Percentiles rank a stretch among this genome's conserved stretches.
Conservation (phyloP, 257 asterid species). For the Nicotiana tabacum region DNA sequence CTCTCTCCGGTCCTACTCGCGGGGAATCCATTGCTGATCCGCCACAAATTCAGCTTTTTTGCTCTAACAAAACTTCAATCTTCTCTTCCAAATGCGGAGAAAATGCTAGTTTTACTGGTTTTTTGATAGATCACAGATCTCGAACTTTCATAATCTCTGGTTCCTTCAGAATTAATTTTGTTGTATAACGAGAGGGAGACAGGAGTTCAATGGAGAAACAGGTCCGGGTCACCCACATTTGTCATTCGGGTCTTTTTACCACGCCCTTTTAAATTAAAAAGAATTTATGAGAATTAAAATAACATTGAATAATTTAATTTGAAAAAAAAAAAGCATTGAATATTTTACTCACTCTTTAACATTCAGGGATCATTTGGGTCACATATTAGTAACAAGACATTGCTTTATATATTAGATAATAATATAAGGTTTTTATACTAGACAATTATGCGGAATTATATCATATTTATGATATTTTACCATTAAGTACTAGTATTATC, state of each 20-base stretch:
- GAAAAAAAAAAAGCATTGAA: too few species aligned
- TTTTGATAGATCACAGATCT: slow-evolving; percentile 1
- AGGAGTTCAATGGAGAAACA: background rate
- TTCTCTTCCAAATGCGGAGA: background rate
- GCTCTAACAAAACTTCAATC: background rate
- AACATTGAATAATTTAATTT: too few species aligned
- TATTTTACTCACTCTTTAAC: too few species aligned
- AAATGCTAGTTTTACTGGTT: background rate
- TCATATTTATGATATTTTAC: too few species aligned
- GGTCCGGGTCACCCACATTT: background rate
- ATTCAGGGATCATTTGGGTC: too few species aligned
- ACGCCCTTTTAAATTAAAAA: background rate
- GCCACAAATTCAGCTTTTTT: background rate
- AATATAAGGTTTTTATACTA: too few species aligned
- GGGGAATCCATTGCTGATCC: slow-evolving; percentile 7
- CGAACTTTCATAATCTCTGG: background rate
- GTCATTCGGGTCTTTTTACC: background rate
- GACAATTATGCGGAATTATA: too few species aligned
- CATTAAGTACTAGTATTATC: too few species aligned
- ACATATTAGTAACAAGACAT: too few species aligned
- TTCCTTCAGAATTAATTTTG: background rate
- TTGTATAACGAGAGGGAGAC: background rate
- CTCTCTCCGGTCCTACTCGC: slow-evolving; percentile 74
- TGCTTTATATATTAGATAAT: too few species aligned
- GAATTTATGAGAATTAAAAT: too few species aligned